These are phyloP conservation scores for Kluyveromyces nonfermentans DNA, from an alignment of 805 yeast genomes.

Conservation along the genomic window DNA sequence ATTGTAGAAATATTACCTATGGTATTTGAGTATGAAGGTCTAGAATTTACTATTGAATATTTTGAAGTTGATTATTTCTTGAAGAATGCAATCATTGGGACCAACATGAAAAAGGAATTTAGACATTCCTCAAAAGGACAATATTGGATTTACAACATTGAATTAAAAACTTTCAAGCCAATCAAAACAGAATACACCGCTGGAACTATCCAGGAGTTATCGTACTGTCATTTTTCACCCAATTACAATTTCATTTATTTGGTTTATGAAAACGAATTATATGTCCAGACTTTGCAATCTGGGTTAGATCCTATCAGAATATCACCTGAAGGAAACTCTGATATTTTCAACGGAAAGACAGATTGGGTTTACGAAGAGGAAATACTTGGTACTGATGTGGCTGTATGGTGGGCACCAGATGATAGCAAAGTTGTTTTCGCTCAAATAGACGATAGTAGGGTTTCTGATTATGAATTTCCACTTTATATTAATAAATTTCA, in stretches of 20 bases:
- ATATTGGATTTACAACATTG: slow-evolving; percentile 54
- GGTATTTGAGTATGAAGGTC: slow-evolving; percentile 35
- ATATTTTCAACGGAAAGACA: slow-evolving; percentile 57
- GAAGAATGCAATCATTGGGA: slow-evolving; percentile 43
- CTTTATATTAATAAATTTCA: slow-evolving; percentile 32
- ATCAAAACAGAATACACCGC: slow-evolving; percentile 18
- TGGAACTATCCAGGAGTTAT: slow-evolving; percentile 18
- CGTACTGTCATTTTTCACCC: slow-evolving; percentile 55
- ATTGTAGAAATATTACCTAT: slow-evolving; percentile 17
- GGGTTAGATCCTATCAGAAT: slow-evolving; percentile 10
- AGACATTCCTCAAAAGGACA: slow-evolving; percentile 58
- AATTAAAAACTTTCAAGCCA: slow-evolving; percentile 26
- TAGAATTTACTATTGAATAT: slow-evolving; percentile 31
- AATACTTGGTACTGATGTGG: slow-evolving; percentile 46
- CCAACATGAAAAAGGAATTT: slow-evolving; percentile 45
- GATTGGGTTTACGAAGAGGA: slow-evolving; percentile 88
- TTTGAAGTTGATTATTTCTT: slow-evolving; percentile 37
- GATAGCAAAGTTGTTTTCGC: slow-evolving; percentile 48
- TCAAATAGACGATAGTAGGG: slow-evolving; percentile 50
- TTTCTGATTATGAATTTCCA: slow-evolving; percentile 43
- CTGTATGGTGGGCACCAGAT: slow-evolving; percentile 69
- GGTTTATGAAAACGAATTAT: slow-evolving; percentile 48
- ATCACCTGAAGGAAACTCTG: slow-evolving; percentile 40
- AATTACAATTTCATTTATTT: slow-evolving; percentile 45
- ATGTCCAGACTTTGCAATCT: slow-evolving; percentile 32